Percentiles rank a stretch among this genome's conserved stretches.
Conservation (phyloP, 2,329 filamentous ascomycete genomes). For the Claviceps purpurea region DNA sequence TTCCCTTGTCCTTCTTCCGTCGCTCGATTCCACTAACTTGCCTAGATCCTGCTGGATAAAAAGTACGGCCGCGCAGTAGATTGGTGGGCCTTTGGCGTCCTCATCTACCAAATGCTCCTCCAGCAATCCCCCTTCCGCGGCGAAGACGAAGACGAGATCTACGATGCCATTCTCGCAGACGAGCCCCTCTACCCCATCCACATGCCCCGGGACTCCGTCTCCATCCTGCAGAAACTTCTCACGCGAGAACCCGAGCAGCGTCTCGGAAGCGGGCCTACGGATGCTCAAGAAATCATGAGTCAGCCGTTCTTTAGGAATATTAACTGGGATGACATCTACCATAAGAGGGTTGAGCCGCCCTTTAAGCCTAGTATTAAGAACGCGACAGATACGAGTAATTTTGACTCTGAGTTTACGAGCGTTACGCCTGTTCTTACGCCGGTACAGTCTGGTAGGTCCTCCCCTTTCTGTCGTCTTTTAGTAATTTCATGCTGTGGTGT, state of each 20-base stretch:
- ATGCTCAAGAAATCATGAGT: constrained; percentile 97
- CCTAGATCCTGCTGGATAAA: constrained; percentile 86
- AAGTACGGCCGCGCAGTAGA: constrained; percentile 96
- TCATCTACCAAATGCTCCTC: constrained; percentile 99
- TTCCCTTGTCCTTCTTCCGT: not conserved
- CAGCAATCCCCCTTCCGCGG: constrained; percentile 98
- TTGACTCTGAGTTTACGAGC: constrained; percentile 96
- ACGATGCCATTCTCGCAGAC: constrained; percentile 94
- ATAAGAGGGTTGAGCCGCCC: constrained; percentile 81
- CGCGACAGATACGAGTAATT: constrained; percentile 97
- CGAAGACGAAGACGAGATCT: constrained; percentile 98
- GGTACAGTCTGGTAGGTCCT: constrained; percentile 81
- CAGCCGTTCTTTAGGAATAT: constrained; percentile 97
- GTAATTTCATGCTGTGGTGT: not conserved
- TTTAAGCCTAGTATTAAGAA: constrained; percentile 84
- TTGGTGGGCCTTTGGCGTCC: constrained; percentile 98
- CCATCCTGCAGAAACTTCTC: constrained; percentile 91
- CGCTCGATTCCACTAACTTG: no score
- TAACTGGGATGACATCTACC: constrained; percentile 97
- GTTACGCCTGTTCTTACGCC: constrained; percentile 95
- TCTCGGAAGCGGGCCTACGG: constrained; percentile 85
- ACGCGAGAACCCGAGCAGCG: constrained; percentile 89
- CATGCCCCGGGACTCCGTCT: constrained; percentile 96
- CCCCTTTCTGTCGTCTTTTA: not conserved
- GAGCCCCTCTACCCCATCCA: constrained; percentile 97